Conservation (phyloP, 441 rosid genomes). For the Eruca vesicaria region DNA sequence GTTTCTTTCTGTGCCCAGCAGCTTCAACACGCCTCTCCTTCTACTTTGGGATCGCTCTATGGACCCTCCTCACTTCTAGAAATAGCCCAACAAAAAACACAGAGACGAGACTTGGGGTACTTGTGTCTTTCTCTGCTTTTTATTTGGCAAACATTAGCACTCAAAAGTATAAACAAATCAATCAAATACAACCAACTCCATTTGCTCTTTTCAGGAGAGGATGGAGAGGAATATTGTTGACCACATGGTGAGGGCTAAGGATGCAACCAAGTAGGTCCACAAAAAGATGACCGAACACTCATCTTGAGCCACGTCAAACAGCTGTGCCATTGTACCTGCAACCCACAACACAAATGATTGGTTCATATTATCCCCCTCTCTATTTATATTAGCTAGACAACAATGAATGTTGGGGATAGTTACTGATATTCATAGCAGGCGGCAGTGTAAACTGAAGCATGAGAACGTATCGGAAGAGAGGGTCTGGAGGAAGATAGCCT, state of each 20-base stretch:
- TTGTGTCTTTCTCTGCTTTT: background rate
- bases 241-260: conserved; percentile 49
- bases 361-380: background rate
- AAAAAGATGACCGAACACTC: conserved; percentile 53
- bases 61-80: background rate
- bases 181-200: background rate
- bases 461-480: conserved; percentile 41
- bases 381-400: background rate
- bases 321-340: conserved; percentile 52
- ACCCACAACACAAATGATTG: background rate
- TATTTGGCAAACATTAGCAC: background rate
- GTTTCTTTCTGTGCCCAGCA: background rate
- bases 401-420: background rate
- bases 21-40: background rate
- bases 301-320: conserved; percentile 53
- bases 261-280: conserved; percentile 55
- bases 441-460: conserved; percentile 49
- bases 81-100: background rate
- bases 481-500: conserved; percentile 46
- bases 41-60: background rate
- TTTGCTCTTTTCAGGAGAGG: conserved; percentile 29
- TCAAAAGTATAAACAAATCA: background rate
- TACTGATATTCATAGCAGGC: conserved; percentile 50
- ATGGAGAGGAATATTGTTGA: conserved; percentile 51
- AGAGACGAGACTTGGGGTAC: background rate